phyloP scores from a whole-genome alignment of 495 filamentous ascomycete genomes.

The Xylaria sp. region DNA sequence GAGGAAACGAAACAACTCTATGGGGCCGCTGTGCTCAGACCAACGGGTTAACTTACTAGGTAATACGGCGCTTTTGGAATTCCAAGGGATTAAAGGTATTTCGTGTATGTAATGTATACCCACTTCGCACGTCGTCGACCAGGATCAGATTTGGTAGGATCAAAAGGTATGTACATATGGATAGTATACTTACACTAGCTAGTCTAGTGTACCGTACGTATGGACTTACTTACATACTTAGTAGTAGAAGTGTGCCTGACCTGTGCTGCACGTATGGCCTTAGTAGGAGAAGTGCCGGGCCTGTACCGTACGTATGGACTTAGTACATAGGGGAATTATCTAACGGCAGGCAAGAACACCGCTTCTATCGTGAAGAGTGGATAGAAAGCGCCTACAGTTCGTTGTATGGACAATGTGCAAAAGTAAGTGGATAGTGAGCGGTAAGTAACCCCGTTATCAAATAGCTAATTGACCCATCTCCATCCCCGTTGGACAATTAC shows the following conservation, averaged over 20 bases:
- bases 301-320: too few relatives aligned
- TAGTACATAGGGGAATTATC: not conserved
- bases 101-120: not conserved
- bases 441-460: not conserved
- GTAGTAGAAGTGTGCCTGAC: too few relatives aligned
- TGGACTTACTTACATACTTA: too few relatives aligned
- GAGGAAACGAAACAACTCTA: not conserved
- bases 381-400: not conserved
- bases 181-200: too few relatives aligned
- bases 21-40: not conserved
- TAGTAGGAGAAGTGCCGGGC: too few relatives aligned
- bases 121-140: not conserved
- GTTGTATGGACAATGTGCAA: not conserved
- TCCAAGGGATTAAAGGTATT: not conserved
- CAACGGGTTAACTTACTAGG: not conserved
- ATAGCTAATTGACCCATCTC: not conserved
- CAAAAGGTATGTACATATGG: not conserved
- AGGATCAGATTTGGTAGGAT: not conserved
- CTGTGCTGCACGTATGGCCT: too few relatives aligned
- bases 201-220: too few relatives aligned
- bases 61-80: constrained; percentile 1
- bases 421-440: not conserved
- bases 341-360: not conserved
- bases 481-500: not conserved
- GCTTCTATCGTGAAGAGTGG: not conserved